phyloP scores from a whole-genome alignment of 345 rosid genomes.

The Mallotus nudiflorus region DNA sequence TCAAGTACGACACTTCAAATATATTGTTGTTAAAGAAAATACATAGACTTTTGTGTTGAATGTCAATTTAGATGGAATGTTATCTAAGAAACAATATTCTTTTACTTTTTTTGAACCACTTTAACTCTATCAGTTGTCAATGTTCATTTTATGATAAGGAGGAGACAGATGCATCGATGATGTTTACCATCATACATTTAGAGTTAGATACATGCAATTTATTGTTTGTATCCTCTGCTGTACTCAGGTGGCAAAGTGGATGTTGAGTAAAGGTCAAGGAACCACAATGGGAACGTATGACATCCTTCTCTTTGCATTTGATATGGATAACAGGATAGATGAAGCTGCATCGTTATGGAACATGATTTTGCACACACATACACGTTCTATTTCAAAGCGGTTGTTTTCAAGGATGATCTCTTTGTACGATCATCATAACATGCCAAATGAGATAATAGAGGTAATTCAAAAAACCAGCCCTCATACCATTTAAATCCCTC shows the following conservation, averaged over 20 bases:
- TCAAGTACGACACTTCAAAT: slow-evolving; percentile 51
- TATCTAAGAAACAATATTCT: not conserved
- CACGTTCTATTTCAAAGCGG: slow-evolving; percentile 76
- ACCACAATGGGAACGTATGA: slow-evolving; percentile 86
- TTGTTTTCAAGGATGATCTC: slow-evolving; percentile 85
- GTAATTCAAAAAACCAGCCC: slow-evolving; percentile 30
- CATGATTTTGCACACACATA: slow-evolving; percentile 68
- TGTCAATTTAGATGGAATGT: not conserved
- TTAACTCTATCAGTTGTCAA: not conserved
- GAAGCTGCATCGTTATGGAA: slow-evolving; percentile 88
- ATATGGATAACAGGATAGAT: slow-evolving; percentile 68
- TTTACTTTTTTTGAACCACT: not conserved
- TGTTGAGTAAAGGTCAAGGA: slow-evolving; percentile 95
- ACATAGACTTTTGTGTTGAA: not conserved
- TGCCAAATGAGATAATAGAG: slow-evolving; percentile 70
- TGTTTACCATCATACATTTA: not conserved
- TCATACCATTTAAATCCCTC: not conserved
- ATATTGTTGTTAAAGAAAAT: no score
- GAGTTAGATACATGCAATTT: slow-evolving; percentile 2
- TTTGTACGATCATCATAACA: slow-evolving; percentile 70
- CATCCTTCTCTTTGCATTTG: slow-evolving; percentile 76
- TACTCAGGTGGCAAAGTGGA: slow-evolving; percentile 86
- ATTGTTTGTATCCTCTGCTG: slow-evolving; percentile 11
- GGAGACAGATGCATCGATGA: not conserved
- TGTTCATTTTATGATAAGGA: not conserved